Evolutionary conservation across 768 basidiomycete genomes (phyloP), one percentile per base, ranked within the genome.

Genomic region (Dioszegia hungarica): DNA sequence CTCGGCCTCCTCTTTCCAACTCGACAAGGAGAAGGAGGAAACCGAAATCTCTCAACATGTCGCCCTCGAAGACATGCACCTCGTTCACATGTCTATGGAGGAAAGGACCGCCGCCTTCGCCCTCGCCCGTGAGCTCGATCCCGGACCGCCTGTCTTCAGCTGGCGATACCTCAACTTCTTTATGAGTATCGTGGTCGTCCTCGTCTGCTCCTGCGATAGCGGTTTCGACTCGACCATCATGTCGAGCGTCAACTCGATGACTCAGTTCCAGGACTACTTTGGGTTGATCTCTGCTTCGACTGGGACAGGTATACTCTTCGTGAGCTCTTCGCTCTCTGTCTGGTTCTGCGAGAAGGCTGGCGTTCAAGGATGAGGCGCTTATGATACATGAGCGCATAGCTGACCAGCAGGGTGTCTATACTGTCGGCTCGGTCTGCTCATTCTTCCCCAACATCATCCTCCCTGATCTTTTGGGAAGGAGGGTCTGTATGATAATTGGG

Each of bases 161-260:
- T 29, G 29, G 39, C 39, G 60, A 34, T 25, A 41, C 27, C 6
- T 57, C 28, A 41, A 25, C 15, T 64, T 59, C 45, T 6, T 61
- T 8, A 37, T 54, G 3, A 41, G 15, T 15, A 41, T 53, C 14
- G 3, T 59, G 1, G 33, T 55, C 20, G 52, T 54, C 29, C 25
- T 54, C 14, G 39, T 36, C 34, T 41, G 41, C 40, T 54, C 52
- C 6, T 48, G 36, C 31, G 33, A 34, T 25, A 41, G 29, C 39
- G 82, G 82, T 8, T 82, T 83, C 60, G 82, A 82, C 64, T 79
- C 79, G 14, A 82, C 82, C 38, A 80, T 81, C 49, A 81, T 82
- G 81, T 77, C 79, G 8, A 33, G 14, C 8, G 31, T 82, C 69
- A 82, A 82, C 61, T 76, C 77, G 50, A 82, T 82, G 81, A 59